These are phyloP conservation scores for Saussurea involucrata DNA, from an alignment of 129 eudicot species.

Conservation along the genomic window DNA sequence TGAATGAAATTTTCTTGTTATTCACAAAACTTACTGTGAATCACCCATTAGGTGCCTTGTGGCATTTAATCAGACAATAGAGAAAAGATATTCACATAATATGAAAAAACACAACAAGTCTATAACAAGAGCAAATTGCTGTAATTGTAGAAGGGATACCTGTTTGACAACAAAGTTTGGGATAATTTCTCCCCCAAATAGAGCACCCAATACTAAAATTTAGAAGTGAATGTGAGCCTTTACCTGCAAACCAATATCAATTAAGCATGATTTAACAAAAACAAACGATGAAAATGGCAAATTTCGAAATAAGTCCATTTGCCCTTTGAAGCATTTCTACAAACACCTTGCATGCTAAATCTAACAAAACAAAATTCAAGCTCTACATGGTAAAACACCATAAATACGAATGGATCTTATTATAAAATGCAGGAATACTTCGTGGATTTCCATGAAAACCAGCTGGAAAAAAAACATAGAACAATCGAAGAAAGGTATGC, in stretches of 20 bases:
- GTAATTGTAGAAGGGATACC: background rate
- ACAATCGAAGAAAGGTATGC: background rate
- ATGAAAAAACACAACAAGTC: background rate
- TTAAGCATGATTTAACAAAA: background rate
- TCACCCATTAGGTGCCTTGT: background rate
- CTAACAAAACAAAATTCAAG: background rate
- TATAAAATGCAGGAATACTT: background rate
- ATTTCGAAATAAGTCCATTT: background rate
- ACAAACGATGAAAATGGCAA: background rate
- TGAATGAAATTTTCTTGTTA: background rate
- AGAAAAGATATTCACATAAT: conserved; percentile 1
- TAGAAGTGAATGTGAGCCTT: background rate
- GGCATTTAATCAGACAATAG: conserved; percentile 2
- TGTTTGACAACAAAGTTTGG: conserved; percentile 1
- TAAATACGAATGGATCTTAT: background rate
- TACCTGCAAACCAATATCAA: background rate
- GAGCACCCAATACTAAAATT: background rate
- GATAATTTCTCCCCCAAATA: background rate
- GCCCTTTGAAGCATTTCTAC: conserved; percentile 21
- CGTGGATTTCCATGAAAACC: background rate
- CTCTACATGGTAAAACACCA: background rate
- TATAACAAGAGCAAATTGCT: background rate
- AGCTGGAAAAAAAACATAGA: background rate
- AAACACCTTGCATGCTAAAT: conserved; percentile 24
- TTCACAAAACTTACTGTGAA: background rate